These are phyloP conservation scores for Ascochyta viciae-villosae DNA, from an alignment of 2,329 filamentous ascomycete genomes.

Conservation along the genomic window DNA sequence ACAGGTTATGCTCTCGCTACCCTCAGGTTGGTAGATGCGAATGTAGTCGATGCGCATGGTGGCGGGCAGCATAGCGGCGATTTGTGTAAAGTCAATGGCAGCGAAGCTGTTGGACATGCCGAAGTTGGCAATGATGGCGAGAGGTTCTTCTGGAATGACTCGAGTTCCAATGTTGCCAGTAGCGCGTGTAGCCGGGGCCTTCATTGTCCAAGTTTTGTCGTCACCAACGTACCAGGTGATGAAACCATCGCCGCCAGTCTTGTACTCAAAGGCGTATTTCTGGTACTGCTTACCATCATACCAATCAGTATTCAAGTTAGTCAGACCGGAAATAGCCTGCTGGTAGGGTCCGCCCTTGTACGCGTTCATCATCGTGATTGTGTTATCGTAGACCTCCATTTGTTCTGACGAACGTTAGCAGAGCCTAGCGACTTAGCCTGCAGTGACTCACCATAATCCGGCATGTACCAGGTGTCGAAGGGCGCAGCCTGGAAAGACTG, in stretches of 20 bases:
- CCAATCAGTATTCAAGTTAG: constrained; percentile 64
- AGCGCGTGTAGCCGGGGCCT: constrained; percentile 65
- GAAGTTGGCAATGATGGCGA: constrained; percentile 72
- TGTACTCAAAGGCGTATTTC: constrained; percentile 64
- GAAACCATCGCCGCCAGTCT: constrained; percentile 63
- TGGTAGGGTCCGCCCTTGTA: constrained; percentile 64
- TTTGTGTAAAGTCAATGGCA: constrained; percentile 63
- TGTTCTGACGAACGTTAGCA: constrained; percentile 55
- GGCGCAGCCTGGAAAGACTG: constrained; percentile 73
- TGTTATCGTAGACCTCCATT: constrained; percentile 68
- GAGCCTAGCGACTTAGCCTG: neutral
- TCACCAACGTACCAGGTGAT: constrained; percentile 74
- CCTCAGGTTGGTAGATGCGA: constrained; percentile 71
- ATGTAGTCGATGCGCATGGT: constrained; percentile 74
- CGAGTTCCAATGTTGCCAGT: constrained; percentile 75
- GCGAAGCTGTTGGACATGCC: constrained; percentile 74
- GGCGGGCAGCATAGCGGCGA: constrained; percentile 65
- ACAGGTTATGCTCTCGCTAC: constrained; percentile 66
- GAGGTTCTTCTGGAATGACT: constrained; percentile 70
- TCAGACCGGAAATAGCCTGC: constrained; percentile 62
- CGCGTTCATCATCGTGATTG: constrained; percentile 59
- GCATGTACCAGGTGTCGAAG: constrained; percentile 74
- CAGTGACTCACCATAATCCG: constrained; percentile 55
- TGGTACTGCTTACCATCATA: constrained; percentile 63
- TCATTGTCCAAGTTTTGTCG: constrained; percentile 69